Percentiles rank a stretch among this genome's conserved stretches.
Evolutionary conservation across 148 eudicot species (phyloP).

Genomic region (Spergularia bocconei): DNA sequence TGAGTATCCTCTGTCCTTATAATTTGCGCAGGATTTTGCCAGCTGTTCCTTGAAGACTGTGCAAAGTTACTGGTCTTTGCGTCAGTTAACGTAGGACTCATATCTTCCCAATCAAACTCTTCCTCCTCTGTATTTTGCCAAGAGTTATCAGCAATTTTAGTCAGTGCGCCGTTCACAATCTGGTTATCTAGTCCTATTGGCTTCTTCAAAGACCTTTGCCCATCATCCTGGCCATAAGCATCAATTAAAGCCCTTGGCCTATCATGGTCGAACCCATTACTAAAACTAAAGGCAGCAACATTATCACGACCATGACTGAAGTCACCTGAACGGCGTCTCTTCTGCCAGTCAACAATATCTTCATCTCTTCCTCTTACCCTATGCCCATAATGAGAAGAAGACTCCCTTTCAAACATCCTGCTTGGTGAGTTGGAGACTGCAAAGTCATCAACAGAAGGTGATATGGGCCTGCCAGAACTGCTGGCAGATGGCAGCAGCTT

Average conservation of each 20-base stretch:
- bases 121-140: constrained; percentile 90
- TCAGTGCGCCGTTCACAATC: constrained; percentile 39
- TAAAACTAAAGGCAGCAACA: constrained; percentile 21
- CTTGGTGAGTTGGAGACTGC: constrained; percentile 41
- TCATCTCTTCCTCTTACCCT: constrained; percentile 50
- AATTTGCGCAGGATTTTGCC: constrained; percentile 34
- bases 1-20: constrained; percentile 34
- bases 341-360: constrained; percentile 44
- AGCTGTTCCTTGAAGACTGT: constrained; percentile 36
- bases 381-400: constrained; percentile 48
- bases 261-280: constrained; percentile 51
- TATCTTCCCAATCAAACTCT: constrained; percentile 85
- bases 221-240: constrained; percentile 82
- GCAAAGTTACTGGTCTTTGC: constrained; percentile 31
- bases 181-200: constrained; percentile 30
- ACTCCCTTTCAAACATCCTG: constrained; percentile 38
- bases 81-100: constrained; percentile 59
- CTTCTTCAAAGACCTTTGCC: constrained; percentile 41
- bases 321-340: constrained; percentile 37
- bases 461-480: constrained; percentile 43
- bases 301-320: constrained; percentile 34
- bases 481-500: constrained; percentile 38
- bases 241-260: constrained; percentile 83
- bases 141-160: constrained; percentile 34
- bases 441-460: constrained; percentile 58